Evolutionary conservation across 139 green algal genomes (phyloP), one percentile per base, ranked within the genome.

Genomic region (Coccomyxa sp.): DNA sequence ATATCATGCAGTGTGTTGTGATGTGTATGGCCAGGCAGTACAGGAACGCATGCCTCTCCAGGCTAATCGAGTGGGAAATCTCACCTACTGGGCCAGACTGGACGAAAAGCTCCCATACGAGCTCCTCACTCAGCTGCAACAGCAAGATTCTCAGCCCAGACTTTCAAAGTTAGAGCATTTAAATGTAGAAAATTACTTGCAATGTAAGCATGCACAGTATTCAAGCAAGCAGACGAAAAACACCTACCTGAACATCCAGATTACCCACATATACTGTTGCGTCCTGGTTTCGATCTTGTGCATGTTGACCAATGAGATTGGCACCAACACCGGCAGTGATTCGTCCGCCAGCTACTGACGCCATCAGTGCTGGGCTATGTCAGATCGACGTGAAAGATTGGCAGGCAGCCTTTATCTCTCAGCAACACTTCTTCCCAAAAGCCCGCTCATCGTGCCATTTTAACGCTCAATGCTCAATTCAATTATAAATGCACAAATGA

Each of bases 61-160:
- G 17, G 45, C 31, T 28, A 30, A 32, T 0, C 13, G 28, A 82
- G 31, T 31, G 16, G 27, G 13, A 31, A 15, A 58, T 78, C 94
- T 84, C 51, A 97, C 94, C 92, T 17, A 99, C 94, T 17, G 97
- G 96, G 10, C 97, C 97, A 21, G 89, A 93, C 85, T 99, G 97
- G n/a, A 95, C 91, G 82, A 98, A 98, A 11, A 99, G 90, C 91
- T 99, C 97, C 97, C 97, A 99, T 0, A 99, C 83, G 0, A 99
- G 83, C 89, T 99, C 96, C 86, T 99, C 97, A 13, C 93, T 92
- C n/a, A 96, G 90, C 92, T 98, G 91, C 79, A 79, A 14, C 13
- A 60, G 38, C 38, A 51, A 51, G 38, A 51, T 51, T 51, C 38
- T 7, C 38, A 51, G 38, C 38, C 7, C n/a, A n/a, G n/a, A n/a